A percentile compares a stretch with the other conserved stretches of the same genome.
These are phyloP conservation scores for Diplodia scrobiculata DNA, from an alignment of 2,329 filamentous ascomycete genomes.

Conservation along the genomic window DNA sequence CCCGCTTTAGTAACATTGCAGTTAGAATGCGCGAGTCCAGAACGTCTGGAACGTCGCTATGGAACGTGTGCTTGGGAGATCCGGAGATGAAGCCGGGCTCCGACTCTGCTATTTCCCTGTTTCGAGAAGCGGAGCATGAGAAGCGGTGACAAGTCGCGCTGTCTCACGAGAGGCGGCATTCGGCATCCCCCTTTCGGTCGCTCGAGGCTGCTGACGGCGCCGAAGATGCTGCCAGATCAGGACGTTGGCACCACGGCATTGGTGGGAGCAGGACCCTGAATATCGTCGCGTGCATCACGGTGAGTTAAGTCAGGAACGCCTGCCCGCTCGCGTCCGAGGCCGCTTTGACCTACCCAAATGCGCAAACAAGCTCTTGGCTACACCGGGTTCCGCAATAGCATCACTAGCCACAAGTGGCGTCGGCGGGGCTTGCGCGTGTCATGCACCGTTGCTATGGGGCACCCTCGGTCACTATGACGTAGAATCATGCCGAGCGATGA, in stretches of 20 bases:
- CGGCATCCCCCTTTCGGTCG: conserved; percentile 1
- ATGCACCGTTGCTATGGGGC: conserved; percentile 13
- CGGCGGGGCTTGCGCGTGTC: background rate
- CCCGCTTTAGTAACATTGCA: conserved; percentile 22
- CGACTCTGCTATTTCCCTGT: conserved; percentile 12
- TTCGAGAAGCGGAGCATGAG: conserved; percentile 21
- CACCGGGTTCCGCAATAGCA: conserved; percentile 1
- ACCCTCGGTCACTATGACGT: conserved; percentile 13
- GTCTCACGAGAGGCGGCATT: conserved; percentile 16
- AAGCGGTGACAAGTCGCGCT: conserved; percentile 20
- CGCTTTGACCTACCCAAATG: background rate
- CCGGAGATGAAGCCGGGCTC: conserved; percentile 23
- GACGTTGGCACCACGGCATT: background rate
- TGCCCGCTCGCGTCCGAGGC: background rate
- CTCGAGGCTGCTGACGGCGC: background rate
- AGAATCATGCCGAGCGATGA: background rate
- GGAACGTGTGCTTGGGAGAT: conserved; percentile 19
- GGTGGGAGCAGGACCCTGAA: conserved; percentile 20
- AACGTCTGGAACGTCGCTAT: background rate
- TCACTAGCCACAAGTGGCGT: conserved; percentile 15
- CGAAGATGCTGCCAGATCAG: background rate
- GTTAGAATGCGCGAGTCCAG: conserved; percentile 19
- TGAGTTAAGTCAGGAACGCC: conserved; percentile 18
- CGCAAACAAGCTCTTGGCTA: conserved; percentile 1
- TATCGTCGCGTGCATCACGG: conserved; percentile 14